Evolutionary conservation across 208 protist genomes (phyloP).

Genomic region (Leishmania tropica): DNA sequence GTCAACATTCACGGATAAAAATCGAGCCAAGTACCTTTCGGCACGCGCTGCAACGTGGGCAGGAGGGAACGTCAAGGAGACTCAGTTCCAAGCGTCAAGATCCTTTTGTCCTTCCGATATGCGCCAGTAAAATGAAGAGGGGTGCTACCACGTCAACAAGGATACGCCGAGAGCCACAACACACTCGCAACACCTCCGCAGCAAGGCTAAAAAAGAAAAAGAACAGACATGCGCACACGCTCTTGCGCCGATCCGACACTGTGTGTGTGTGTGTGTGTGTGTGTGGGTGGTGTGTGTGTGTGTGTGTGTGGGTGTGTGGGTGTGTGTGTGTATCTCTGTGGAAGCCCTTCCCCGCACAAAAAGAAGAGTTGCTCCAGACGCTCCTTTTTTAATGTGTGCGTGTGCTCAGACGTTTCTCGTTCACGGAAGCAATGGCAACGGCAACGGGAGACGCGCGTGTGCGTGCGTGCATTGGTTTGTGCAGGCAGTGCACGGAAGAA

Average conservation of each 20-base stretch:
- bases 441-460: neutral
- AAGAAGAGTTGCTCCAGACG: neutral
- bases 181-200: neutral
- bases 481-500: neutral
- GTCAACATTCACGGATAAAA: neutral
- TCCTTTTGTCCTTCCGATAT: neutral
- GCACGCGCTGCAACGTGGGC: neutral
- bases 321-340: constrained; percentile 2
- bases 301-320: too few species aligned
- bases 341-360: neutral
- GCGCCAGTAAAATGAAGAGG: neutral
- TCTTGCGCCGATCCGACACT: neutral
- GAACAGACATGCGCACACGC: neutral
- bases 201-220: neutral
- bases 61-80: neutral
- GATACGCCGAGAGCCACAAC: neutral
- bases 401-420: neutral
- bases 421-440: neutral
- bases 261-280: neutral
- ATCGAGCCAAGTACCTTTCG: neutral
- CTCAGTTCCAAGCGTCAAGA: neutral
- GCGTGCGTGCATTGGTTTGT: neutral
- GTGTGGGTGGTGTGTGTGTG: too few species aligned
- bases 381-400: neutral
- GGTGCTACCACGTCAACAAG: neutral